Evolutionary conservation across 2,329 filamentous ascomycete genomes (phyloP).

Genomic region (Talaromyces piceae): DNA sequence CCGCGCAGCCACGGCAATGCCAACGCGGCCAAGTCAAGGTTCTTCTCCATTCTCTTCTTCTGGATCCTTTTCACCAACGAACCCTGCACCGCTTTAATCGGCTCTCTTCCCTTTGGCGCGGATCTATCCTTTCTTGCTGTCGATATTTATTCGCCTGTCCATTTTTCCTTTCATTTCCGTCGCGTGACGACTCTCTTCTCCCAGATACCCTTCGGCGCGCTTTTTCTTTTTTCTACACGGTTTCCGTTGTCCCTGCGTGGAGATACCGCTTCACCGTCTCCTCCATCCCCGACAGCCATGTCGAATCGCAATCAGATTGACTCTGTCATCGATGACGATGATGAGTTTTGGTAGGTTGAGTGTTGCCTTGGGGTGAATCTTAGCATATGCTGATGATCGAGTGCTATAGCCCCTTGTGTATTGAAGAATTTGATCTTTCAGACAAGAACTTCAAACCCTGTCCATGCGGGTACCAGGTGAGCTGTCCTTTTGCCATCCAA

Average conservation of each 20-base stretch:
- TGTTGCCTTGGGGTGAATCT: slow-evolving; percentile 11
- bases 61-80: slow-evolving; percentile 12
- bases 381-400: slow-evolving; percentile 18
- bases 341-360: slow-evolving; percentile 38
- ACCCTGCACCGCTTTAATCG: not conserved
- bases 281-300: slow-evolving; percentile 29
- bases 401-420: slow-evolving; percentile 73
- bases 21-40: slow-evolving; percentile 12
- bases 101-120: not conserved
- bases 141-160: slow-evolving; percentile 1
- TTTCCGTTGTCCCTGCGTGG: not conserved
- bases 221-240: slow-evolving; percentile 1
- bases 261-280: slow-evolving; percentile 9
- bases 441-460: slow-evolving; percentile 96
- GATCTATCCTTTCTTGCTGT: not conserved
- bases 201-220: slow-evolving; percentile 1
- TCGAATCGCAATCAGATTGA: slow-evolving; percentile 40
- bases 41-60: slow-evolving; percentile 15
- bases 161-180: slow-evolving; percentile 3
- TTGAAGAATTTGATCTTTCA: slow-evolving; percentile 96
- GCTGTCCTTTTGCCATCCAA: slow-evolving; percentile 16
- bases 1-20: slow-evolving; percentile 9
- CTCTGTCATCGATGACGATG: slow-evolving; percentile 44
- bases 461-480: slow-evolving; percentile 95
- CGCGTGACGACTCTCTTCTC: not conserved